Percentiles rank a stretch among this genome's conserved stretches.
These are phyloP conservation scores for Clavispora phyllophila DNA, from an alignment of 805 yeast species.

Conservation along the genomic window DNA sequence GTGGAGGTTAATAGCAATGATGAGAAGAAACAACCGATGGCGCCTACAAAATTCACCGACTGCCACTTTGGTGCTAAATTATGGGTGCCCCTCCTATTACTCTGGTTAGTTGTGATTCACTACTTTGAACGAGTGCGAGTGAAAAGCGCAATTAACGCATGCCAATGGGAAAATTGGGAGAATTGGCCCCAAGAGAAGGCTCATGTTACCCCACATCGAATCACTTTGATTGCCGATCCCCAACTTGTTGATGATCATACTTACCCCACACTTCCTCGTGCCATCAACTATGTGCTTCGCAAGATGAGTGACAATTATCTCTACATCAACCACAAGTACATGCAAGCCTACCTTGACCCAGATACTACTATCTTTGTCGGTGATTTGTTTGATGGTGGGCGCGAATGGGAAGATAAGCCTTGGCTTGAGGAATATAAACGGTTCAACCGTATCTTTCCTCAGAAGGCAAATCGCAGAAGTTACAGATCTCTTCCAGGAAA, in stretches of 20 bases:
- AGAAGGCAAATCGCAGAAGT: conserved; percentile 38
- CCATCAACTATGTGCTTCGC: conserved; percentile 51
- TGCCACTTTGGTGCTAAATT: conserved; percentile 6
- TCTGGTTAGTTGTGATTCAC: conserved; percentile 27
- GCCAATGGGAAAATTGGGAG: conserved; percentile 67
- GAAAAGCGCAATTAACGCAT: conserved; percentile 18
- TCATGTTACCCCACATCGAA: conserved; percentile 37
- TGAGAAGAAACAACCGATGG: not conserved
- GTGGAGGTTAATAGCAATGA: not conserved
- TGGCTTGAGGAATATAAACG: conserved; percentile 73
- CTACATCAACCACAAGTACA: conserved; percentile 62
- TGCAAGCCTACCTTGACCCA: conserved; percentile 60
- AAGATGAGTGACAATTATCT: conserved; percentile 72
- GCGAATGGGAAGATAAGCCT: conserved; percentile 67
- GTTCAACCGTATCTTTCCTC: conserved; percentile 63
- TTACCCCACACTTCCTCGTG: conserved; percentile 63
- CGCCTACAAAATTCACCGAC: not conserved
- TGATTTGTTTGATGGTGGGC: conserved; percentile 91
- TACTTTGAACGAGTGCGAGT: conserved; percentile 30
- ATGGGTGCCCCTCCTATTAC: conserved; percentile 8
- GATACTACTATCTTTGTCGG: conserved; percentile 78
- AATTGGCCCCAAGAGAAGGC: conserved; percentile 36
- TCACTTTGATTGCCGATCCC: conserved; percentile 81
- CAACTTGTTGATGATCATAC: conserved; percentile 88
- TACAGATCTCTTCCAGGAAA: conserved; percentile 68